Conservation (phyloP, 2,329 filamentous ascomycete species). For the Coleophoma crateriformis region DNA sequence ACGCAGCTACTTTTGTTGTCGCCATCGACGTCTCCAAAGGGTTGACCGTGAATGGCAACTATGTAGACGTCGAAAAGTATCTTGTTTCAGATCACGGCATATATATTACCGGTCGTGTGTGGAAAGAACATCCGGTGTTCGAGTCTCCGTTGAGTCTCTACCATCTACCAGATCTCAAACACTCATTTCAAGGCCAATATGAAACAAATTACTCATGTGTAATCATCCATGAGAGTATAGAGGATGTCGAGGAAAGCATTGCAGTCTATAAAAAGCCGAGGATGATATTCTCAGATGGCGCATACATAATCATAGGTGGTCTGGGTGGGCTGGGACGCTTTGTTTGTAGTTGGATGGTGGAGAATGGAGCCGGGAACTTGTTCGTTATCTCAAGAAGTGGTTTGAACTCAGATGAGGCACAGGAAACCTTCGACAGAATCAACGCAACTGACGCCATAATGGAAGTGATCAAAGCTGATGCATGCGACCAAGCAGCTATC, state of each 20-base stretch:
- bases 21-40: conserved; percentile 11
- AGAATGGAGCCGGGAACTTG: conserved; percentile 4
- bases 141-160: neutral
- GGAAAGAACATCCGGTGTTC: neutral
- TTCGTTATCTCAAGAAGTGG: conserved; percentile 3
- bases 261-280: neutral
- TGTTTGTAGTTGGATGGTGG: conserved; percentile 1
- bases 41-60: neutral
- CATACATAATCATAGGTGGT: conserved; percentile 7
- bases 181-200: neutral
- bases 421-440: neutral
- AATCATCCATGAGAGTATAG: neutral
- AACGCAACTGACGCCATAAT: neutral
- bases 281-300: neutral
- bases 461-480: neutral
- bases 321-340: conserved; percentile 3
- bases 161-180: neutral
- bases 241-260: neutral
- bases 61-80: conserved; percentile 2
- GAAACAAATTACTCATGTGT: neutral
- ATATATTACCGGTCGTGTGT: neutral
- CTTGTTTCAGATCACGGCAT: neutral
- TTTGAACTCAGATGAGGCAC: neutral
- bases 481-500: neutral
- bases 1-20: conserved; percentile 5